These are phyloP conservation scores for Cotoneaster glaucophyllus DNA, from an alignment of 306 rosid genomes.

Conservation along the genomic window DNA sequence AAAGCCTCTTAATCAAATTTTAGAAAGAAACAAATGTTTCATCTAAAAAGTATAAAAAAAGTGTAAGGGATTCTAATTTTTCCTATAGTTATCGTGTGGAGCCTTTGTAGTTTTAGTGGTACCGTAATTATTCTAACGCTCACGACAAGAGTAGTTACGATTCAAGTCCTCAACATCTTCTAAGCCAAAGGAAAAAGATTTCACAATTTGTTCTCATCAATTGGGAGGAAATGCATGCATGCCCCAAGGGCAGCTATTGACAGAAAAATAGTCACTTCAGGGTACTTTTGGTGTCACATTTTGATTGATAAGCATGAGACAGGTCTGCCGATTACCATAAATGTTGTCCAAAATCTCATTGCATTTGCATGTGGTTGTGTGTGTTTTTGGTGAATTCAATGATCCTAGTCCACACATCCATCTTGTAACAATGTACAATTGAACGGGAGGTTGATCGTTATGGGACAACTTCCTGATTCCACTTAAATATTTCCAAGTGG, in stretches of 20 bases:
- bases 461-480: slow-evolving; percentile 42
- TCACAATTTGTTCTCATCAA: not conserved
- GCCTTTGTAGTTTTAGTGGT: no score
- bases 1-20: no score
- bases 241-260: not conserved
- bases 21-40: no score
- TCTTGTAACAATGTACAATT: slow-evolving; percentile 14
- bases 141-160: not conserved
- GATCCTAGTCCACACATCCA: slow-evolving; percentile 39
- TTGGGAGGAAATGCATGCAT: not conserved
- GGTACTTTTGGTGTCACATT: not conserved
- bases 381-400: slow-evolving; percentile 12
- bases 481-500: slow-evolving; percentile 13
- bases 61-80: no score
- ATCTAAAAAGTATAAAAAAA: no score
- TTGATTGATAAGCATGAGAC: not conserved
- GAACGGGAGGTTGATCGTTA: slow-evolving; percentile 31
- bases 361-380: slow-evolving; percentile 27
- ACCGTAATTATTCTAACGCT: not conserved
- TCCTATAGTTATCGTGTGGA: no score
- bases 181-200: not conserved
- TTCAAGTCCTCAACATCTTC: not conserved
- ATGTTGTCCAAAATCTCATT: slow-evolving; percentile 25
- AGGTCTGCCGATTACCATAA: not conserved
- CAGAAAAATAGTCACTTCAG: not conserved